These are phyloP conservation scores for Acmispon strigosus DNA, from an alignment of 306 rosid species.

Conservation along the genomic window DNA sequence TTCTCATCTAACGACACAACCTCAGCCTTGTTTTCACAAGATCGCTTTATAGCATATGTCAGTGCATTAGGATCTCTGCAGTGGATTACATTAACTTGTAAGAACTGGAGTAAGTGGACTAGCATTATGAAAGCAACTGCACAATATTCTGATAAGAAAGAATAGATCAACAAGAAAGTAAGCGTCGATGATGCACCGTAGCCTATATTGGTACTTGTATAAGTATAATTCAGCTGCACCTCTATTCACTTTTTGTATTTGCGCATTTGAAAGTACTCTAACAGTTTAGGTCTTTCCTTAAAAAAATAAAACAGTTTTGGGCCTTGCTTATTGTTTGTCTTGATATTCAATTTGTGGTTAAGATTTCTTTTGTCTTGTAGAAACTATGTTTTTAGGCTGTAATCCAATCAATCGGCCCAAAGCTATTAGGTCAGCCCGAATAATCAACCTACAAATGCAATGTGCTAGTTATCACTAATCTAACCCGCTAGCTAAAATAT, in stretches of 20 bases:
- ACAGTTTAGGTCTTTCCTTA: no score
- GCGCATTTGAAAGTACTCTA: no score
- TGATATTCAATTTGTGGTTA: no score
- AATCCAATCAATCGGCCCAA: no score
- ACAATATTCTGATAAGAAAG: not conserved
- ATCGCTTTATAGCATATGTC: slow-evolving; percentile 88
- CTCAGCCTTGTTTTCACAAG: slow-evolving; percentile 94
- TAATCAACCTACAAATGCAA: no score
- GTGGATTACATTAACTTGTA: slow-evolving; percentile 17
- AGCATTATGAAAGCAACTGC: not conserved
- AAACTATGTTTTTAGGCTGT: no score
- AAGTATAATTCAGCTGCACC: not conserved
- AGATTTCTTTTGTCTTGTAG: no score
- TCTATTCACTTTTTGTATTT: not conserved
- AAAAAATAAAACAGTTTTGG: no score
- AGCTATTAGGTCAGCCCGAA: no score
- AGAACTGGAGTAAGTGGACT: not conserved
- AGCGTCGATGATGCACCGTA: not conserved
- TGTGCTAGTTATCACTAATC: no score
- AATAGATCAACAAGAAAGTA: not conserved
- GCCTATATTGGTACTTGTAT: not conserved
- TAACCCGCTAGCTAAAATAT: no score
- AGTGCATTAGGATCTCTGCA: slow-evolving; percentile 77
- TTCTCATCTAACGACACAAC: slow-evolving; percentile 92
- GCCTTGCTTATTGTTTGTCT: no score